Percentiles rank a stretch among this genome's conserved stretches.
Conservation (phyloP, 2,329 filamentous ascomycete genomes). For the Cyclaneusma minus region DNA sequence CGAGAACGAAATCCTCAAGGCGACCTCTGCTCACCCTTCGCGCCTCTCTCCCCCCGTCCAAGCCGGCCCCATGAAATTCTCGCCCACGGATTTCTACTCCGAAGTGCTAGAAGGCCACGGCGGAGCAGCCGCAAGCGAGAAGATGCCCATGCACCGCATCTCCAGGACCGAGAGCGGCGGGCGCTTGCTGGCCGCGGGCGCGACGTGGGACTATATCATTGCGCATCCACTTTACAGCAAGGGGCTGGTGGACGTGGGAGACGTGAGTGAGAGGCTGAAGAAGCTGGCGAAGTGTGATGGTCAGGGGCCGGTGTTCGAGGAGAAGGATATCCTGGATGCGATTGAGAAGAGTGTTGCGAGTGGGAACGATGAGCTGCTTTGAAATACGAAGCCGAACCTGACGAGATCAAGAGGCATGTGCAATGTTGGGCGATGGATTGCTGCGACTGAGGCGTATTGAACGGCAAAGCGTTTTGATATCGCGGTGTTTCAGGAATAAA, state of each 20-base stretch:
- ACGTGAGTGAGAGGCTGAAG: conserved; percentile 69
- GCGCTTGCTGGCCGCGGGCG: conserved; percentile 55
- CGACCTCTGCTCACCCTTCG: conserved; percentile 42
- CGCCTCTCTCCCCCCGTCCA: conserved; percentile 26
- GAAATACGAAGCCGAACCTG: no score
- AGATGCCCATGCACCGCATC: conserved; percentile 53
- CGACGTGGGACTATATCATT: conserved; percentile 84
- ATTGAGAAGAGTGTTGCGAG: conserved; percentile 66
- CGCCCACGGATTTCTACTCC: conserved; percentile 56
- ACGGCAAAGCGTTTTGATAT: no score
- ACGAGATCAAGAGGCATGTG: no score
- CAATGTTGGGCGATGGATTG: no score
- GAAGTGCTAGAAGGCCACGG: conserved; percentile 44
- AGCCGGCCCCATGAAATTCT: conserved; percentile 54
- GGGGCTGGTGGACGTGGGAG: conserved; percentile 65
- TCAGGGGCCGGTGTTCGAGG: conserved; percentile 75
- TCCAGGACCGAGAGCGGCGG: conserved; percentile 48
- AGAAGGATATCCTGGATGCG: conserved; percentile 53
- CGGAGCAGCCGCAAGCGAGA: no score
- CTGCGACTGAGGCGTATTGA: no score
- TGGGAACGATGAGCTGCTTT: conserved; percentile 65
- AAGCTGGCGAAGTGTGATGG: conserved; percentile 67
- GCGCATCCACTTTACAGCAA: conserved; percentile 60
- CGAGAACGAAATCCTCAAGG: conserved; percentile 84
- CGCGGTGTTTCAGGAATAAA: no score